phyloP scores from a whole-genome alignment of 75 land plant genomes.

The Pinus albicaulis region DNA sequence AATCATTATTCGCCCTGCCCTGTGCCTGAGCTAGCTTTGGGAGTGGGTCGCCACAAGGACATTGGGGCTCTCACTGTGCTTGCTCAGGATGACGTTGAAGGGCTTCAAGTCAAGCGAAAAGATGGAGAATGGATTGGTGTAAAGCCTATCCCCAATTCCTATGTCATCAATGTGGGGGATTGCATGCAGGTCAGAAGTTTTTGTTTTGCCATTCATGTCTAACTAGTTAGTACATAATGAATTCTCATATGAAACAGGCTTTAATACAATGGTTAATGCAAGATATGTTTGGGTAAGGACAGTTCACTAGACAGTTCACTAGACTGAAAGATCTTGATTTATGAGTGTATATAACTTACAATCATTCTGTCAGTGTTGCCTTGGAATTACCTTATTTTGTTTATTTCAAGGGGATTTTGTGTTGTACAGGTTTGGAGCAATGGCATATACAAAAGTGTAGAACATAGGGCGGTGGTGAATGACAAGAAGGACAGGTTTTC shows the following conservation, averaged over 20 bases:
- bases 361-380: too few relatives aligned
- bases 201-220: too few relatives aligned
- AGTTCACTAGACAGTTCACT: too few relatives aligned
- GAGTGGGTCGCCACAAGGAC: constrained; percentile 86
- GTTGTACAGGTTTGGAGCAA: constrained; percentile 78
- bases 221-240: too few relatives aligned
- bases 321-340: too few relatives aligned
- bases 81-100: constrained; percentile 69
- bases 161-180: constrained; percentile 70
- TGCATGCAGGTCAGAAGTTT: constrained; percentile 33
- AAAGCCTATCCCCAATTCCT: constrained; percentile 58
- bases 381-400: too few relatives aligned
- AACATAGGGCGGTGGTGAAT: constrained; percentile 34
- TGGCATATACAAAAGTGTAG: constrained; percentile 43
- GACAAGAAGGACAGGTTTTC: constrained; percentile 49
- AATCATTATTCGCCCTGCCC: constrained; percentile 87
- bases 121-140: constrained; percentile 81
- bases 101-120: constrained; percentile 51
- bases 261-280: too few relatives aligned
- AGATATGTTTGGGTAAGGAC: too few relatives aligned
- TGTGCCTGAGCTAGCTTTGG: constrained; percentile 61
- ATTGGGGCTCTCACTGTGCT: constrained; percentile 61
- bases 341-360: too few relatives aligned
- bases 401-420: too few relatives aligned
- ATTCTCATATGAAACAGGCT: too few relatives aligned